Base-by-base conservation (phyloP, 805 yeast species). In the Yarrowia alimentaria region DNA sequence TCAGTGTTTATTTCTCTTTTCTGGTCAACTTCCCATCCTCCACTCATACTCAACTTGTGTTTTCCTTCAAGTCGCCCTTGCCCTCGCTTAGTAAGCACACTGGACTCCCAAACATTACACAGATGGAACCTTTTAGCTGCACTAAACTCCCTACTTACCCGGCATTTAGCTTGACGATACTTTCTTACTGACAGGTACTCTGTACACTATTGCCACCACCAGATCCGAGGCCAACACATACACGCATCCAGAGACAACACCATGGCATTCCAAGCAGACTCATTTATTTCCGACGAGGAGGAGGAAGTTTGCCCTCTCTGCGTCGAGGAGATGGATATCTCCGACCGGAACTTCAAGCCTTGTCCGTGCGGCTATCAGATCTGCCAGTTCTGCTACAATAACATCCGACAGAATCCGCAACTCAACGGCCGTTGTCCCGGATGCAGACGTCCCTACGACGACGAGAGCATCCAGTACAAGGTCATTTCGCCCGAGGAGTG, bases 321-420 rank as follows among this genome's bases (percentile, higher is more conserved):
- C 72, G 91, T 90, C 63, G 99, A 93, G 69, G 97, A 93, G 65
- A 83, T 93, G 89, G 99, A 93, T 68, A 81, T 91, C 40, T 85
- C 95, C 13, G 99, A 93, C 68, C 88, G 85, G 63, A 87, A 89
- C 70, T 93, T 93, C 75, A 88, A 85, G 67, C 99, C 99, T n/a
- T 93, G 99, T 73, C 98, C 98, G 1, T 93, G 99, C 71, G 99
- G 99, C 14, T 93, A 93, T 63, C 97, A 94, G 66, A 86, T 93
- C 53, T 93, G 99, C 67, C 98, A 91, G 74, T 93, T 93, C 65
- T 93, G 99, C 68, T 93, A 91, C 74, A 93, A 93, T 70, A 91
- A 90, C 66, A 93, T 93, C 61, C 78, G 96, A 57, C 93, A 88
- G 57, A 91, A 91, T 60, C 97, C 97, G 1, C 96, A 93, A 65